A percentile compares a stretch with the other conserved stretches of the same genome.
These are phyloP conservation scores for Cardiospermum halicacabum DNA, from an alignment of 345 rosid genomes.

Conservation along the genomic window DNA sequence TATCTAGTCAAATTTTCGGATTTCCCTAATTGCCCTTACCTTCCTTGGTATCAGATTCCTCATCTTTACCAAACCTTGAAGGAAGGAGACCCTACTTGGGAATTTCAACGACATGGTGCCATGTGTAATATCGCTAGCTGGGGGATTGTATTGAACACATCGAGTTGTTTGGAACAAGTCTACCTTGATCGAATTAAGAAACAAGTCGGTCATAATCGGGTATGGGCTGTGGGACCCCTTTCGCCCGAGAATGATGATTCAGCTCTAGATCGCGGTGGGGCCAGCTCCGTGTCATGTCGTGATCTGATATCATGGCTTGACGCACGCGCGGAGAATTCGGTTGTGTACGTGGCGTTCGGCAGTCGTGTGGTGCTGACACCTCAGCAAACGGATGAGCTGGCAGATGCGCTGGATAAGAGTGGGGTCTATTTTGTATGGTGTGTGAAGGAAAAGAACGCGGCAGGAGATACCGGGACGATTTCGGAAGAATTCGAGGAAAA, in stretches of 20 bases:
- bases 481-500: constrained; percentile 11
- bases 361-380: constrained; percentile 7
- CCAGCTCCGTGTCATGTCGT: constrained; percentile 15
- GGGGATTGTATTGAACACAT: constrained; percentile 56
- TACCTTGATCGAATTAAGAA: constrained; percentile 14
- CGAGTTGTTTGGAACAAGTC: constrained; percentile 33
- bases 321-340: background rate
- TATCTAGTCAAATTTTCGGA: constrained; percentile 16
- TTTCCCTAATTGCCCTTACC: constrained; percentile 37
- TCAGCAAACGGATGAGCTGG: constrained; percentile 4
- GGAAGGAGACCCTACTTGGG: constrained; percentile 34
- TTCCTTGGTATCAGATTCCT: constrained; percentile 36
- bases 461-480: background rate
- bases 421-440: constrained; percentile 12
- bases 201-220: constrained; percentile 15
- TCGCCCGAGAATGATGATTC: constrained; percentile 4
- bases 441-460: background rate
- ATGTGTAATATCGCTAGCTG: constrained; percentile 37
- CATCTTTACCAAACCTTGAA: constrained; percentile 12
- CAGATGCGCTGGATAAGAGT: constrained; percentile 8
- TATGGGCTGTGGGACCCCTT: constrained; percentile 42
- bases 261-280: constrained; percentile 19
- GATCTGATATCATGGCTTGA: constrained; percentile 22
- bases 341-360: constrained; percentile 17
- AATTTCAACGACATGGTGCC: constrained; percentile 27